Evolutionary conservation across 1,139 yeast species (phyloP), one percentile per base, ranked within the genome.

Genomic region (Saccharomyces hybrid): DNA sequence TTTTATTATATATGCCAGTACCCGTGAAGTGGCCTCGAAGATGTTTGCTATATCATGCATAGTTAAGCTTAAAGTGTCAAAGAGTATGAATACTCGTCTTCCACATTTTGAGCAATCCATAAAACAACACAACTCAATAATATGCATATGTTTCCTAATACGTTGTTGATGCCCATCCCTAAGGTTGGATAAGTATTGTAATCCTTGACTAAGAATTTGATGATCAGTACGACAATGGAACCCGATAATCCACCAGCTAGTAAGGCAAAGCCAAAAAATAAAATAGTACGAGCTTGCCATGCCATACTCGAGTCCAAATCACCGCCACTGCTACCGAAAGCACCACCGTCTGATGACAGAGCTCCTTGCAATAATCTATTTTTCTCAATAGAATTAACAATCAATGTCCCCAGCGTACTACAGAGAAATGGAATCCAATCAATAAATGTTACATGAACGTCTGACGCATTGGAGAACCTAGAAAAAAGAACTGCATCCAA

Each of bases 341-440:
- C 58, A 13, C 73, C 73, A 38, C 80, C 78, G 46, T 82, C 80
- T 56, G 85, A 78, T 42, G 83, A 75, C 57, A 78, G 75, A 55
- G 77, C 79, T 55, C 81, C 82, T 61, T 83, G 78, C 57, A 87
- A 72, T 60, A 91, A 77, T 60, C 90, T 83, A 51, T 84, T 78
- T 71, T 93, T 93, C 66, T 93, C 99, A 52, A 93, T 89, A 5
- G 95, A 84, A 66, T 89, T 93, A 58, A 93, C 95, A 59, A 91
- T 86, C 52, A 91, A 73, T 91, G 91, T 91, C 6, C 99, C 99
- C 50, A 89, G 71, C 0, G 95, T 82, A 4, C 96, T 86, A 61
- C 97, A 86, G 27, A 93, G 79, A 61, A 87, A 84, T 5, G 99
- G 99, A 53, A 93, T 82, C 99, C 99, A 93, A 72, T 93, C 99